Base-by-base conservation (phyloP, 768 basidiomycete species). In the Lactarius trivialis region DNA sequence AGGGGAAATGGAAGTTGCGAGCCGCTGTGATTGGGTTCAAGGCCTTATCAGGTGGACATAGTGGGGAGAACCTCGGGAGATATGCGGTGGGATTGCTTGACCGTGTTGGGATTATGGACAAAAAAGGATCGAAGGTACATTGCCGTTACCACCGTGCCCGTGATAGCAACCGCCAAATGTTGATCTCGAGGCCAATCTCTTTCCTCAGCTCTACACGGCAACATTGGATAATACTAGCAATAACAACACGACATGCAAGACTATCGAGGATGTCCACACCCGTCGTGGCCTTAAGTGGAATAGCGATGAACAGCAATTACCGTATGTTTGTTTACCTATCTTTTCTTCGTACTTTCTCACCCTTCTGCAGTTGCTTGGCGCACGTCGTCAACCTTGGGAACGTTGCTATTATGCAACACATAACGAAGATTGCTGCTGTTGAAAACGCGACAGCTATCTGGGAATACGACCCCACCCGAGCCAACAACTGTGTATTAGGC, bases 381-480 rank as follows among this genome's bases (percentile, higher is more conserved):
- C 39, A 59, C 12, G 39, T 59, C 0, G 30, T 59, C n/a, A 59
- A 59, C n/a, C 50, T 59, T 7, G 36, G 19, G 7, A 58, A 58
- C 19, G 9, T 58, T 2, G 50, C 14, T 32, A 28, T 59, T 12
- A 60, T 60, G 58, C 4, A 11, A 1, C 41, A 43, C 17, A 54
- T 60, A 34, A 60, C 52, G 1, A 60, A 54, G 17, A 60, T 60
- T 19, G 41, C 41, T 1, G 52, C 17, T 5, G 41, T 60, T 1
- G 51, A 53, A n/a, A 60, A 51, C 0, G 26, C 58, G 0, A 60
- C 39, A 3, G 39, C 51, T 7, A 60, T 60, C 21, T 60, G 58
- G 51, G 58, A 60, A n/a, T 59, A 52, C 12, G 51, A 59, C 9
- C 58, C 58, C 2, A 59, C 37, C 45, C 43, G 2, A 11, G 36